Percentiles rank a stretch among this genome's conserved stretches.
Conservation (phyloP, 345 rosid species). For the Salix purpurea region DNA sequence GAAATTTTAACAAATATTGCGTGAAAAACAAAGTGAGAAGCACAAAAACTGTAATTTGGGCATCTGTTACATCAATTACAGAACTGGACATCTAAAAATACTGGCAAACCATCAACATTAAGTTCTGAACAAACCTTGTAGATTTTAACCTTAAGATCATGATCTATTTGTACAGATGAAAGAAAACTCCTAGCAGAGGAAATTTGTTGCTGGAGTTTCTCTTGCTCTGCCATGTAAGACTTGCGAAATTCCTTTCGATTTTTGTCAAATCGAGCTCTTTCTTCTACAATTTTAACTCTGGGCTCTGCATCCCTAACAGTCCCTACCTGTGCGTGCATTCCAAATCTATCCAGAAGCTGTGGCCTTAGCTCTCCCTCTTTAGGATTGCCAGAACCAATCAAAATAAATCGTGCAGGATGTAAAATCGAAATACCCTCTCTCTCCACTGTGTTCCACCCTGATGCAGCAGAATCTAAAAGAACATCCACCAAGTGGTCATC, state of each 20-base stretch:
- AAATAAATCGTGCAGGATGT: conserved; percentile 86
- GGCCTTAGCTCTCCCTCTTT: conserved; percentile 95
- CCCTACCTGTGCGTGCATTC: conserved; percentile 94
- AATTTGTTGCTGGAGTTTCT: conserved; percentile 84
- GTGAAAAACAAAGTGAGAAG: neutral
- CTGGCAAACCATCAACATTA: conserved; percentile 70
- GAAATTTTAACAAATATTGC: neutral
- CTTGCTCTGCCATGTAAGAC: conserved; percentile 72
- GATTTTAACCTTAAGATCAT: conserved; percentile 81
- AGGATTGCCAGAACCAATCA: conserved; percentile 92
- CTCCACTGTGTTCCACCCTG: conserved; percentile 94
- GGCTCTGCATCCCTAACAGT: conserved; percentile 88
- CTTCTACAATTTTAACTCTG: conserved; percentile 91
- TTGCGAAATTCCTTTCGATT: conserved; percentile 80
- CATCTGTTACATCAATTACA: conserved; percentile 5
- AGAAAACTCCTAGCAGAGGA: conserved; percentile 59
- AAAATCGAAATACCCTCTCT: conserved; percentile 94
- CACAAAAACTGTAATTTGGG: neutral
- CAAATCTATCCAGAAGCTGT: conserved; percentile 85
- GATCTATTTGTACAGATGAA: conserved; percentile 73
- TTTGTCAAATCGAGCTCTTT: conserved; percentile 74
- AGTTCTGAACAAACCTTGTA: conserved; percentile 91
- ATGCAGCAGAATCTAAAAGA: conserved; percentile 91
- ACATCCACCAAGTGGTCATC: conserved; percentile 97
- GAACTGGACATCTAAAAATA: neutral